Conservation (phyloP, 2,329 filamentous ascomycete species). For the Alternaria sp. region DNA sequence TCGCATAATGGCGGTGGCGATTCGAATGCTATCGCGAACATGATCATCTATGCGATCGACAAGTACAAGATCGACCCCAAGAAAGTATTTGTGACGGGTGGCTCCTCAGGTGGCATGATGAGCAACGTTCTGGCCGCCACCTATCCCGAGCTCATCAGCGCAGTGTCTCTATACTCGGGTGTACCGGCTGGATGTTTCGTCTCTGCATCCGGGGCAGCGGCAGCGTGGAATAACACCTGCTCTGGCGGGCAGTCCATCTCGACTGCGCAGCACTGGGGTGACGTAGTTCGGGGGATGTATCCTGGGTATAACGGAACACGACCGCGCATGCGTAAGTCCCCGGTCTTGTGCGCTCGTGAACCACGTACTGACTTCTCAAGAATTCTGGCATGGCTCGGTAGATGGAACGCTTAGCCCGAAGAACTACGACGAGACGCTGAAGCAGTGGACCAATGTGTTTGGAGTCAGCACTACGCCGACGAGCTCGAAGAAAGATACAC, state of each 20-base stretch:
- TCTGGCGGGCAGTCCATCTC: constrained; percentile 56
- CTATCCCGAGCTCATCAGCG: constrained; percentile 62
- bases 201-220: constrained; percentile 49
- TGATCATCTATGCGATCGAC: constrained; percentile 63
- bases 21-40: constrained; percentile 63
- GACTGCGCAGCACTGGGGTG: constrained; percentile 58
- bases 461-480: constrained; percentile 32
- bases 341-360: not conserved
- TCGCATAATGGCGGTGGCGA: constrained; percentile 65
- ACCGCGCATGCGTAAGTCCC: constrained; percentile 54
- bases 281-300: constrained; percentile 57
- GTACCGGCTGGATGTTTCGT: constrained; percentile 64
- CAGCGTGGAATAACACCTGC: constrained; percentile 61
- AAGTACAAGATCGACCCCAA: constrained; percentile 60
- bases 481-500: constrained; percentile 30
- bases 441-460: constrained; percentile 45
- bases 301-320: constrained; percentile 58
- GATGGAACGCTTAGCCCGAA: constrained; percentile 59
- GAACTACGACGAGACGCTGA: constrained; percentile 62
- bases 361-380: constrained; percentile 22
- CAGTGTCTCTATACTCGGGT: constrained; percentile 59
- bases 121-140: constrained; percentile 57
- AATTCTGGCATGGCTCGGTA: constrained; percentile 63
- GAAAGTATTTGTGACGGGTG: constrained; percentile 63
- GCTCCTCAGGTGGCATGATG: constrained; percentile 55